Conservation (phyloP, 192 early-diverging fungal species). For the Coemansia sp. region DNA sequence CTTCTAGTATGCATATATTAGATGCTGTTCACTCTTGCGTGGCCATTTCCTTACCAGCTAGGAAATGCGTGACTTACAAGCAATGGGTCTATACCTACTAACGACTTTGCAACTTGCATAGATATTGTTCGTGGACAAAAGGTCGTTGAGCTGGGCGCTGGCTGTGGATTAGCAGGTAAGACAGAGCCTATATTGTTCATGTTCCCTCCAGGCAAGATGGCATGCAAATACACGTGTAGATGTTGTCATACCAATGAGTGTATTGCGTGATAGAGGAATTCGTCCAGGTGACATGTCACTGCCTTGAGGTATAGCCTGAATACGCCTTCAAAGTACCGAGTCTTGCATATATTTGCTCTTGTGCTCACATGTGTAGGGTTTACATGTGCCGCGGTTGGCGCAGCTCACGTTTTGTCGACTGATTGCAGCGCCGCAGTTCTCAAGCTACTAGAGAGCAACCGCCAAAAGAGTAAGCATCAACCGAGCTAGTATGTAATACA, state of each 20-base stretch:
- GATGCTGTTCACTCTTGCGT: not conserved
- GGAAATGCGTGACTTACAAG: not conserved
- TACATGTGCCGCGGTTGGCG: slow-evolving; percentile 53
- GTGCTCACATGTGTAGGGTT: slow-evolving; percentile 37
- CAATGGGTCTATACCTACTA: slow-evolving; percentile 9
- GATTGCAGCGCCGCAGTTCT: slow-evolving; percentile 37
- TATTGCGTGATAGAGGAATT: not conserved
- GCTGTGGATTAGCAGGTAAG: slow-evolving; percentile 53
- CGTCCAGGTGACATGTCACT: not conserved
- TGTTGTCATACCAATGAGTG: not conserved
- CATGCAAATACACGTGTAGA: not conserved
- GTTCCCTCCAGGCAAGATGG: not conserved
- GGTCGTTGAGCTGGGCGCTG: slow-evolving; percentile 53
- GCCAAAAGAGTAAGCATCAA: slow-evolving; percentile 32
- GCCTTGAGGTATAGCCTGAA: not conserved
- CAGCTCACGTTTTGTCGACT: slow-evolving; percentile 36
- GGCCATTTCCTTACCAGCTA: not conserved
- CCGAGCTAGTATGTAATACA: not conserved
- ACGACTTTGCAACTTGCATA: slow-evolving; percentile 13
- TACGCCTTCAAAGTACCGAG: not conserved
- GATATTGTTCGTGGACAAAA: slow-evolving; percentile 48
- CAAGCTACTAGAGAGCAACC: slow-evolving; percentile 38
- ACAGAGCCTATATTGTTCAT: not conserved
- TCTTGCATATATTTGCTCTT: slow-evolving; percentile 2
- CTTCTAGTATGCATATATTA: not conserved